A percentile compares a stretch with the other conserved stretches of the same genome.
Evolutionary conservation across 129 eudicot genomes (phyloP).

Genomic region (Arctium lappa): DNA sequence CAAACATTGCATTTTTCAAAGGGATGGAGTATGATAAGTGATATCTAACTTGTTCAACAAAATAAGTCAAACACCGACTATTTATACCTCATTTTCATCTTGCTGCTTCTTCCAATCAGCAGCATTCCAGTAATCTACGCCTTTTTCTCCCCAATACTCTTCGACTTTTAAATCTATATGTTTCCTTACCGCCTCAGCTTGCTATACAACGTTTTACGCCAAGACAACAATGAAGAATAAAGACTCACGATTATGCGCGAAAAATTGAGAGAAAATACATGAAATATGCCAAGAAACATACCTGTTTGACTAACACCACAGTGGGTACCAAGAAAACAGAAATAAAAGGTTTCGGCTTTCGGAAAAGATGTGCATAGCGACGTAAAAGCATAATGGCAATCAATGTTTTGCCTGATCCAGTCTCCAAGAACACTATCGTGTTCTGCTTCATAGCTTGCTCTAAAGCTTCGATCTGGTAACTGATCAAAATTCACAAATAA

Average conservation of each 20-base stretch:
- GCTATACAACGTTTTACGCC: slow-evolving; percentile 37
- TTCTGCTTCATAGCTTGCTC: slow-evolving; percentile 75
- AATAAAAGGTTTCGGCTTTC: slow-evolving; percentile 57
- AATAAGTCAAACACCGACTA: slow-evolving; percentile 1
- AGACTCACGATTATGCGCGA: neutral
- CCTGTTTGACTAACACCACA: slow-evolving; percentile 87
- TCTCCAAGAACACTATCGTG: slow-evolving; percentile 88
- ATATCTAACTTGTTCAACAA: neutral
- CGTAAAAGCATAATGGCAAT: slow-evolving; percentile 89
- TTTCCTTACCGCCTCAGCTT: slow-evolving; percentile 58
- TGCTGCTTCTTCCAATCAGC: slow-evolving; percentile 59
- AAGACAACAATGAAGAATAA: neutral
- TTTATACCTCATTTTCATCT: slow-evolving; percentile 61
- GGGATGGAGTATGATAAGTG: neutral
- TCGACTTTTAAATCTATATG: slow-evolving; percentile 81
- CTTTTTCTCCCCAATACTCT: slow-evolving; percentile 83
- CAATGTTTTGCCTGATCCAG: slow-evolving; percentile 90
- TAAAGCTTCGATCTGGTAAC: slow-evolving; percentile 88
- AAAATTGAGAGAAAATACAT: neutral
- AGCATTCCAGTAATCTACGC: slow-evolving; percentile 85
- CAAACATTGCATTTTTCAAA: neutral
- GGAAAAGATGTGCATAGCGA: slow-evolving; percentile 52
- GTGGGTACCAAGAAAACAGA: slow-evolving; percentile 93
- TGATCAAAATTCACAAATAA: slow-evolving; percentile 14
- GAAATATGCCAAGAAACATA: slow-evolving; percentile 16